Conservation (phyloP, 805 yeast species). For the Barnettozyma wickerhamii region DNA sequence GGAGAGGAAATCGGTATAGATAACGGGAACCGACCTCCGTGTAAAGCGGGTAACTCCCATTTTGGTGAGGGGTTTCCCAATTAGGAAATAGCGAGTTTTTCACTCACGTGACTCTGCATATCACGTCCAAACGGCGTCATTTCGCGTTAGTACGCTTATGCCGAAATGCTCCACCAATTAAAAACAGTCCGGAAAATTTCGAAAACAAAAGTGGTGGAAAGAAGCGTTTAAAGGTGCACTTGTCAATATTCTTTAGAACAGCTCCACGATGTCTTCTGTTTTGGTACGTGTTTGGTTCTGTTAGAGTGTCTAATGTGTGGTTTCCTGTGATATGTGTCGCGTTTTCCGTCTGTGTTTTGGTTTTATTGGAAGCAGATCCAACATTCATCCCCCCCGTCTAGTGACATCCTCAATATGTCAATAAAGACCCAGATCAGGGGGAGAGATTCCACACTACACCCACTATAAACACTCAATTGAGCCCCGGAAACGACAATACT, state of each 20-base stretch:
- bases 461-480: constrained; percentile 2
- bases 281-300: constrained; percentile 12
- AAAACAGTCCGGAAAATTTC: constrained; percentile 5
- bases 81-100: no score
- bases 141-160: not conserved
- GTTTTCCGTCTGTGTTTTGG: no score
- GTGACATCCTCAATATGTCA: not conserved
- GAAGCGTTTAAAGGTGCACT: not conserved
- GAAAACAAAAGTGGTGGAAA: not conserved
- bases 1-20: not conserved
- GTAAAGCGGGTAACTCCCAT: no score
- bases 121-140: not conserved
- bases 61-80: no score
- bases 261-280: constrained; percentile 14
- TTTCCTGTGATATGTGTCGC: no score
- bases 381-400: no score
- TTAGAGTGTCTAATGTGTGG: no score
- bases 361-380: no score
- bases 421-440: not conserved
- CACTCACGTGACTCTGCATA: constrained; percentile 3
- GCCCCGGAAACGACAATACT: constrained; percentile 8
- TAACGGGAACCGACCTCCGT: constrained; percentile 1
- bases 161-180: constrained; percentile 5
- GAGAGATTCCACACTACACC: no score
- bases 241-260: not conserved